Evolutionary conservation across 345 rosid species (phyloP).

Genomic region (Populus nigra): DNA sequence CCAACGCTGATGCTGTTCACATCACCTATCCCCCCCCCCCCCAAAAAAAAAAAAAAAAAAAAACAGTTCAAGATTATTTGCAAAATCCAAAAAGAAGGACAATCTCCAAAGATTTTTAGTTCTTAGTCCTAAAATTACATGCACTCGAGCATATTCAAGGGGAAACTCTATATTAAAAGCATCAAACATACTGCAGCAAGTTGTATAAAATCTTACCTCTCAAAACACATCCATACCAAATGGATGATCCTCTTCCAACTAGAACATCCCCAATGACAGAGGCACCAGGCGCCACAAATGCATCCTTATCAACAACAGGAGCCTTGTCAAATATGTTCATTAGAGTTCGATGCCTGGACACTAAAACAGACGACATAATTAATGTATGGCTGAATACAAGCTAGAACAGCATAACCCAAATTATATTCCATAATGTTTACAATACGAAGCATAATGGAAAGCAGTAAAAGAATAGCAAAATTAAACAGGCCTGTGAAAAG

Average conservation of each 20-base stretch:
- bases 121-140: neutral
- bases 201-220: constrained; percentile 56
- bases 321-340: constrained; percentile 89
- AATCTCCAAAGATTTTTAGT: neutral
- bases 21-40: constrained; percentile 48
- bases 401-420: neutral
- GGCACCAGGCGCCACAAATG: constrained; percentile 94
- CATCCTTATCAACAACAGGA: constrained; percentile 73
- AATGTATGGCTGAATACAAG: neutral
- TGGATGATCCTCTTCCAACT: constrained; percentile 76
- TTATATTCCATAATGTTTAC: neutral
- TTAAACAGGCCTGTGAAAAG: neutral
- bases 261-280: constrained; percentile 82
- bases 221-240: constrained; percentile 95
- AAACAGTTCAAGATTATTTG: neutral
- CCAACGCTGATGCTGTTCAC: constrained; percentile 78
- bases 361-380: constrained; percentile 27
- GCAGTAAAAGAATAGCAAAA: neutral
- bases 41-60: neutral
- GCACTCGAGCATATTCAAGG: neutral
- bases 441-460: neutral
- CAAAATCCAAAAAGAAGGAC: neutral
- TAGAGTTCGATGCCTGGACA: constrained; percentile 90
- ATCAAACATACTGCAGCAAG: neutral
- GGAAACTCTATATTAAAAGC: neutral